These are phyloP conservation scores for Lactarius deliciosus DNA, from an alignment of 768 basidiomycete species.

Conservation along the genomic window DNA sequence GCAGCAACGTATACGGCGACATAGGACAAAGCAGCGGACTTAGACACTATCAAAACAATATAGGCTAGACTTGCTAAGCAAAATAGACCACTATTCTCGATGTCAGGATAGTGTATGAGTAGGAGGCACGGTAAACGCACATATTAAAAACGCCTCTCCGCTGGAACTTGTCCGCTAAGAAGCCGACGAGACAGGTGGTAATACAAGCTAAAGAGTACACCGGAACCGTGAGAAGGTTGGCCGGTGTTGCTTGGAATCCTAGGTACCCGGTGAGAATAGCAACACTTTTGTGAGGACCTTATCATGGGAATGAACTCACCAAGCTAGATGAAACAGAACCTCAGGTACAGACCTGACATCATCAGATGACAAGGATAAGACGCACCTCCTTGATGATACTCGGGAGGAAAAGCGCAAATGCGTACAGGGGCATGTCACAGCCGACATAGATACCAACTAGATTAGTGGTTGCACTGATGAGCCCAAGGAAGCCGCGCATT, in stretches of 20 bases:
- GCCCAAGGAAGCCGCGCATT: not conserved
- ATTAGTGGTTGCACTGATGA: not conserved
- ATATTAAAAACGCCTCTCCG: conserved; percentile 63
- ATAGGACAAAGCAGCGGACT: conserved; percentile 64
- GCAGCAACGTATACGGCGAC: conserved; percentile 71
- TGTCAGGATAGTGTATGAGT: conserved; percentile 3
- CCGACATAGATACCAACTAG: conserved; percentile 58
- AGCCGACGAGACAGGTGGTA: conserved; percentile 64
- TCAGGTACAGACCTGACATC: not conserved
- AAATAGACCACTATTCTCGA: not conserved
- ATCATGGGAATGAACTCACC: conserved; percentile 2
- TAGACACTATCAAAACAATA: conserved; percentile 65
- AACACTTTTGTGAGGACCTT: not conserved
- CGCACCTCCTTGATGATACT: conserved; percentile 71
- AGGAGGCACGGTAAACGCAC: conserved; percentile 40
- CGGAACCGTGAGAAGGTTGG: conserved; percentile 76
- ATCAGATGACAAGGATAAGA: conserved; percentile 11
- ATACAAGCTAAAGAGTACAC: conserved; percentile 71
- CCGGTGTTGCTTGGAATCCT: conserved; percentile 68
- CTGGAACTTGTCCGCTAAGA: conserved; percentile 58
- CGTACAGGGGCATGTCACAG: conserved; percentile 66
- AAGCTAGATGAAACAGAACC: not conserved
- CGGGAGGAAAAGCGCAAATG: conserved; percentile 75
- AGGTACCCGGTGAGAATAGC: not conserved
- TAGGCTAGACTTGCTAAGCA: conserved; percentile 57